phyloP scores from a whole-genome alignment of 148 eudicot species.

The Vaccinium corymbosum region DNA sequence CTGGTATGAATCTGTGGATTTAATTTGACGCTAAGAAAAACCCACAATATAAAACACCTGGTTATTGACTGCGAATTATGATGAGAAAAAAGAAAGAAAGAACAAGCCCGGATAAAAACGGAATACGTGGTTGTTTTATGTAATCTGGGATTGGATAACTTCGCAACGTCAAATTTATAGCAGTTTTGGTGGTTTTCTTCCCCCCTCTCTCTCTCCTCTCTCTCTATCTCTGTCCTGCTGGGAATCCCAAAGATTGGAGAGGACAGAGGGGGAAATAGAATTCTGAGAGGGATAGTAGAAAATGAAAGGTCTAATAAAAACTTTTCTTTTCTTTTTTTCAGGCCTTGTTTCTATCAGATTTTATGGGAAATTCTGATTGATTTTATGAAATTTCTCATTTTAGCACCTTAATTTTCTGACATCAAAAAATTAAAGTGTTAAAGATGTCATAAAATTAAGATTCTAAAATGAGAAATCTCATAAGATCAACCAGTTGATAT shows the following conservation, averaged over 20 bases:
- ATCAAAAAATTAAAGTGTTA: no score
- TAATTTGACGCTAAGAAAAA: neutral
- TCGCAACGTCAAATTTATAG: constrained; percentile 25
- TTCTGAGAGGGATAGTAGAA: neutral
- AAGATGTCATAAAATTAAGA: no score
- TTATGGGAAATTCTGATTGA: no score
- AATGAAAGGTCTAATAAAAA: neutral
- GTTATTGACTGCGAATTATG: constrained; percentile 8
- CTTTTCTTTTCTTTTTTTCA: no score
- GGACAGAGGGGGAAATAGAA: neutral
- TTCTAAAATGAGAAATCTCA: no score
- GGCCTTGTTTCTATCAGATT: no score
- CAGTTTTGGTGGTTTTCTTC: constrained; percentile 23
- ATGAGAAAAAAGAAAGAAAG: neutral
- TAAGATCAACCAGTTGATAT: no score
- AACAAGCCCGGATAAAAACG: neutral
- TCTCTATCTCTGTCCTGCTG: constrained; percentile 11
- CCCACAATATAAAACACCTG: constrained; percentile 5
- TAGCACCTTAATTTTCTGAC: no score
- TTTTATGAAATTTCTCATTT: no score
- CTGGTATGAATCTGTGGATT: neutral
- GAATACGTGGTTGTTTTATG: neutral
- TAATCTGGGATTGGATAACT: neutral
- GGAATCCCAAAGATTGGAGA: neutral
- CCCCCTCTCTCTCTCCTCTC: neutral